Evolutionary conservation across 1,139 yeast genomes (phyloP).

Genomic region (Nakaseomyces glabratus): DNA sequence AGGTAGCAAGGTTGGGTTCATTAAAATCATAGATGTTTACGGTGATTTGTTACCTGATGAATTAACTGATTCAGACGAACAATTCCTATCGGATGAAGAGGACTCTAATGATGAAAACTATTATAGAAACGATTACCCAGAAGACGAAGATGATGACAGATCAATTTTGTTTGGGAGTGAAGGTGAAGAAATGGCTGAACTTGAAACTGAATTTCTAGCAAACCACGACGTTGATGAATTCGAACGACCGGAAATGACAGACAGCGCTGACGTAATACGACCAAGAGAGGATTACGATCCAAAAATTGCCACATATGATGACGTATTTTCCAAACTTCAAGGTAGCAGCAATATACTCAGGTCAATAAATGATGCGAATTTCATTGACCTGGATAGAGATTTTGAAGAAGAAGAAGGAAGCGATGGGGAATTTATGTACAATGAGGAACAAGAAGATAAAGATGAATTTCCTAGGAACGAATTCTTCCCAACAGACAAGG

Average conservation of each 20-base stretch:
- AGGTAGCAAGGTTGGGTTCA: slow-evolving; percentile 50
- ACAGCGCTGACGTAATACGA: background rate
- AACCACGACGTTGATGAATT: slow-evolving; percentile 15
- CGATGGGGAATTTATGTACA: slow-evolving; percentile 29
- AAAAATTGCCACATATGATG: slow-evolving; percentile 14
- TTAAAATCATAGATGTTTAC: slow-evolving; percentile 58
- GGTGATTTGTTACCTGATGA: slow-evolving; percentile 47
- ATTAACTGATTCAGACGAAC: slow-evolving; percentile 35
- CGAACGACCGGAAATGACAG: slow-evolving; percentile 2
- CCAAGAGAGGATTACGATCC: background rate
- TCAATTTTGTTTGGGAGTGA: slow-evolving; percentile 34
- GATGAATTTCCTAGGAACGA: slow-evolving; percentile 36
- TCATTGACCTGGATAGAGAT: slow-evolving; percentile 23
- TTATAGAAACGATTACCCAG: slow-evolving; percentile 90
- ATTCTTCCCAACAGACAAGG: slow-evolving; percentile 46
- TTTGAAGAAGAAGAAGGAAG: slow-evolving; percentile 15
- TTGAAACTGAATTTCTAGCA: slow-evolving; percentile 11
- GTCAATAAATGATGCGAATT: slow-evolving; percentile 19
- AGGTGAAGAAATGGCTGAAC: slow-evolving; percentile 26
- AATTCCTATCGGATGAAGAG: slow-evolving; percentile 46
- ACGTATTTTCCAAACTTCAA: slow-evolving; percentile 30
- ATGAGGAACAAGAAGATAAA: slow-evolving; percentile 29
- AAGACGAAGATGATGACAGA: slow-evolving; percentile 64
- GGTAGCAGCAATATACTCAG: slow-evolving; percentile 26
- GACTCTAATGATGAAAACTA: slow-evolving; percentile 87